These are phyloP conservation scores for Westerdykella sp. DNA, from an alignment of 2,329 filamentous ascomycete species.

Conservation along the genomic window DNA sequence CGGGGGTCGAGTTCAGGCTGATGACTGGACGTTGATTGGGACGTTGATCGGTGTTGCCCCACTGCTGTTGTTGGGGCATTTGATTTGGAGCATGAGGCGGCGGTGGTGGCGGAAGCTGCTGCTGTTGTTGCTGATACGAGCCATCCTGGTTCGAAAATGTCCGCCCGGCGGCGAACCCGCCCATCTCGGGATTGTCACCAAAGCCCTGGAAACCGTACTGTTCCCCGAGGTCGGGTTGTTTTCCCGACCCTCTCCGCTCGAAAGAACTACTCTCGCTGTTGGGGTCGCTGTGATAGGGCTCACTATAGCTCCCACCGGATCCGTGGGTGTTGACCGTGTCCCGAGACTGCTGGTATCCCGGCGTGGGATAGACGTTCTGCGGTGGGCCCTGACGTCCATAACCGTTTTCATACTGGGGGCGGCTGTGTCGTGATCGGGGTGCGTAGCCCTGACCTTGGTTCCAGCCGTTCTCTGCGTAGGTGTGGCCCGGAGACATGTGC, in stretches of 20 bases:
- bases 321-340: slow-evolving; percentile 79
- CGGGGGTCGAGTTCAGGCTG: no score
- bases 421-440: slow-evolving; percentile 36
- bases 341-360: slow-evolving; percentile 69
- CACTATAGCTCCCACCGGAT: slow-evolving; percentile 64
- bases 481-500: slow-evolving; percentile 22
- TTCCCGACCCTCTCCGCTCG: slow-evolving; percentile 57
- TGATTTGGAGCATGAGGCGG: slow-evolving; percentile 7
- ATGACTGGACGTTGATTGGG: no score
- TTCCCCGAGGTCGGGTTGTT: slow-evolving; percentile 33
- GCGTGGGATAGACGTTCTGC: slow-evolving; percentile 42
- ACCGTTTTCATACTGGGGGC: slow-evolving; percentile 42
- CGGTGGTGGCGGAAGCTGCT: slow-evolving; percentile 7
- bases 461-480: slow-evolving; percentile 28
- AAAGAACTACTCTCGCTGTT: slow-evolving; percentile 92
- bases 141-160: slow-evolving; percentile 6
- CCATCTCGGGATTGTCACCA: slow-evolving; percentile 31
- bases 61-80: slow-evolving; percentile 14
- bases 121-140: slow-evolving; percentile 14
- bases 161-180: no score
- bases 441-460: slow-evolving; percentile 12
- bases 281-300: slow-evolving; percentile 79
- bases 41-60: slow-evolving; percentile 7
- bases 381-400: slow-evolving; percentile 37
- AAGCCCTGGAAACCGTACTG: slow-evolving; percentile 57